phyloP scores from a whole-genome alignment of 208 protist species.

The Phytomonas sp. region DNA sequence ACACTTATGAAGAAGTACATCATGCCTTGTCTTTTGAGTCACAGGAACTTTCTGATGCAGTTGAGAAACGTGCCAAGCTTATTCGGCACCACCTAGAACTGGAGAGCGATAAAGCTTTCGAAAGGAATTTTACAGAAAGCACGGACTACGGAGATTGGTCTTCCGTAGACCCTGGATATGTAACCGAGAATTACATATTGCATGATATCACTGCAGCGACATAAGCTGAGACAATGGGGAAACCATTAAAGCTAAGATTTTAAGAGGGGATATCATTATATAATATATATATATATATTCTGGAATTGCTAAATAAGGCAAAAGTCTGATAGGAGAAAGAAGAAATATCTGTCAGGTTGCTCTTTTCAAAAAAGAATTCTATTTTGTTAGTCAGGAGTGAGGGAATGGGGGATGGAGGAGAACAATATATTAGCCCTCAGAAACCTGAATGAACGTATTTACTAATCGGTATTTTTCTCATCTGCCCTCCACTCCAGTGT shows the following conservation, averaged over 20 bases:
- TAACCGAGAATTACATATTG: not conserved
- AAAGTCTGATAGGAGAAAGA: not conserved
- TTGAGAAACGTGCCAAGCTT: slow-evolving; percentile 24
- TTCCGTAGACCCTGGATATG: not conserved
- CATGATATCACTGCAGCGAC: not conserved
- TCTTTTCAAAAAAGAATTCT: not conserved
- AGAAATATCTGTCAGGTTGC: not conserved
- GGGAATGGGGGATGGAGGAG: not conserved
- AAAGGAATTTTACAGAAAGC: not conserved
- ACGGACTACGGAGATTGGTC: not conserved
- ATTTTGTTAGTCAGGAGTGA: not conserved
- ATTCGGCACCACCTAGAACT: slow-evolving; percentile 17
- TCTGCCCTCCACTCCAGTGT: too few species aligned
- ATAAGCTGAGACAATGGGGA: not conserved
- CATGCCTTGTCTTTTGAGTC: slow-evolving; percentile 63
- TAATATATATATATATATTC: not conserved
- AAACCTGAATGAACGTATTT: not conserved
- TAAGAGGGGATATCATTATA: not conserved
- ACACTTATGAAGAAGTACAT: slow-evolving; percentile 79
- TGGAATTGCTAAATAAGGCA: not conserved
- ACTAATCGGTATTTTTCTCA: not conserved
- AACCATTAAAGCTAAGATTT: not conserved
- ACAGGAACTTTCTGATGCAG: slow-evolving; percentile 39
- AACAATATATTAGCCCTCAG: not conserved
- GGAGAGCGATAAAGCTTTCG: slow-evolving; percentile 8